Percentiles rank a stretch among this genome's conserved stretches.
These are phyloP conservation scores for Symbiotaphrina buchneri DNA, from an alignment of 495 filamentous ascomycete species.

Conservation along the genomic window DNA sequence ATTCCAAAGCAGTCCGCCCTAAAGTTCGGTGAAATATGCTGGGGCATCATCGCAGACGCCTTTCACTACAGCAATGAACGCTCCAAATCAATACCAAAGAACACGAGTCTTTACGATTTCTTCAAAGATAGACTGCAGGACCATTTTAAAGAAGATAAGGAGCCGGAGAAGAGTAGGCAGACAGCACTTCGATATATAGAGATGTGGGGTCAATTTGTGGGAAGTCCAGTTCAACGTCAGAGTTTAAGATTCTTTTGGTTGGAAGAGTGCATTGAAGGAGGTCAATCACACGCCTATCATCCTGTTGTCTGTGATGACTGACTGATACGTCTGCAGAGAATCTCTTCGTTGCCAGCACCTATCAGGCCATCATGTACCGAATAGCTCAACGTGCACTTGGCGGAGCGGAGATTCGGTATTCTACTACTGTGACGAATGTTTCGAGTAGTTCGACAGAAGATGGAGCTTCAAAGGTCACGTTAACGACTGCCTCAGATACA, in stretches of 20 bases:
- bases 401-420: conserved; percentile 36
- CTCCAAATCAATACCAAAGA: conserved; percentile 34
- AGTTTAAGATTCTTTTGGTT: conserved; percentile 84
- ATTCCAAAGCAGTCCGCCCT: conserved; percentile 27
- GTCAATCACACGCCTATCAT: no score
- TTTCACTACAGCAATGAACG: conserved; percentile 58
- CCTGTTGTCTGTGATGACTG: conserved; percentile 4
- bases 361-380: conserved; percentile 45
- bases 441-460: conserved; percentile 9
- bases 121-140: conserved; percentile 35
- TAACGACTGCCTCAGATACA: conserved; percentile 30
- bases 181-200: conserved; percentile 34
- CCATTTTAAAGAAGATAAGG: conserved; percentile 23
- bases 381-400: conserved; percentile 40
- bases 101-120: conserved; percentile 57
- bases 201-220: conserved; percentile 79
- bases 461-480: conserved; percentile 17
- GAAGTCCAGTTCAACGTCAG: conserved; percentile 51
- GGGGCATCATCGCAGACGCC: conserved; percentile 58
- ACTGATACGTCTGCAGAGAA: conserved; percentile 34
- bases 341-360: conserved; percentile 71
- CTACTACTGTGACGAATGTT: conserved; percentile 32
- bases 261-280: conserved; percentile 86
- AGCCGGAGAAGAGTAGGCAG: conserved; percentile 13
- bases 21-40: conserved; percentile 38